Evolutionary conservation across 2,329 filamentous ascomycete species (phyloP).

Genomic region (Cryphonectria japonica): DNA sequence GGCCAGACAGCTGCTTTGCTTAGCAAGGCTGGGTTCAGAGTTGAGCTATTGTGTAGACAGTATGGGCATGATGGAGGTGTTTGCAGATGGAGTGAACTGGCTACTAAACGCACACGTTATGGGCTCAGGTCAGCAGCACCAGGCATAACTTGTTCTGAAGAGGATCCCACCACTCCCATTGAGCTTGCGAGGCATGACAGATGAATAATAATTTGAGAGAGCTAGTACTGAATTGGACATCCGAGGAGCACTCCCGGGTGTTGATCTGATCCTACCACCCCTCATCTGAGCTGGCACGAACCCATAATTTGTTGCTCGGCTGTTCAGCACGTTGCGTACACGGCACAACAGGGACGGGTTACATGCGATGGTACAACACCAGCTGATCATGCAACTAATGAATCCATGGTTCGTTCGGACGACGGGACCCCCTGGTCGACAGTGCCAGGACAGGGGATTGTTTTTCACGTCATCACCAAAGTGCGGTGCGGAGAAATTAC

Average conservation of each 20-base stretch:
- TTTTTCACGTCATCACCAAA: not conserved
- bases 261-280: not conserved
- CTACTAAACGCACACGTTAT: no score
- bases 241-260: not conserved
- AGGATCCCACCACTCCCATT: no score
- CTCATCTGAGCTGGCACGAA: not conserved
- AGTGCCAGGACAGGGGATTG: not conserved
- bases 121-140: no score
- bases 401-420: not conserved
- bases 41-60: not conserved
- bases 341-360: not conserved
- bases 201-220: no score
- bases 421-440: not conserved
- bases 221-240: not conserved
- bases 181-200: no score
- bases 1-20: not conserved
- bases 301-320: not conserved
- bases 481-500: not conserved
- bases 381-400: not conserved
- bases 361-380: not conserved
- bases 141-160: no score
- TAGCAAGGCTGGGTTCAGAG: not conserved
- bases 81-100: not conserved
- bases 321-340: not conserved
- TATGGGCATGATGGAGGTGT: not conserved